A percentile compares a stretch with the other conserved stretches of the same genome.
Conservation (phyloP, 371 early-diverging fungal genomes). For the Mortierella sp. region DNA sequence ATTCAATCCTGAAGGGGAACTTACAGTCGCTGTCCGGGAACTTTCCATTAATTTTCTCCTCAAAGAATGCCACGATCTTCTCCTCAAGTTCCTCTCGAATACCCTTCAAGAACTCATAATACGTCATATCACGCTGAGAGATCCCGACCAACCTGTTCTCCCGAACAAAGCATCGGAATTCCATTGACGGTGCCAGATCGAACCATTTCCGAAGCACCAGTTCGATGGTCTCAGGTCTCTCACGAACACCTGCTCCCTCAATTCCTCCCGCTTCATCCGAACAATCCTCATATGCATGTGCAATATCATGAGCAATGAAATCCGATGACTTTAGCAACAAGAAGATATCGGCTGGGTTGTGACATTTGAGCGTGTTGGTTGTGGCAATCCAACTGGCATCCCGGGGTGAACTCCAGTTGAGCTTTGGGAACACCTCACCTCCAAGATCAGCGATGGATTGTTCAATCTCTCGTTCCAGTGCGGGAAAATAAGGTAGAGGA, state of each 20-base stretch:
- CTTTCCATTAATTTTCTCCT: constrained; percentile 63
- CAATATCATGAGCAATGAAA: constrained; percentile 87
- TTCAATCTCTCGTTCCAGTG: constrained; percentile 68
- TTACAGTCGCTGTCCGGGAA: constrained; percentile 64
- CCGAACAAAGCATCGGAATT: constrained; percentile 93
- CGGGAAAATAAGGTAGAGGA: constrained; percentile 66
- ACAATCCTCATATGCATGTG: constrained; percentile 79
- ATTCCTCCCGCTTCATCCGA: constrained; percentile 34
- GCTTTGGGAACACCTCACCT: constrained; percentile 90
- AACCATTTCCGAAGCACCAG: constrained; percentile 90
- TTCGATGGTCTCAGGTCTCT: constrained; percentile 54
- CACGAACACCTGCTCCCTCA: constrained; percentile 21
- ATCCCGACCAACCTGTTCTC: constrained; percentile 71
- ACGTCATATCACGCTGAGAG: constrained; percentile 79
- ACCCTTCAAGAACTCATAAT: constrained; percentile 77
- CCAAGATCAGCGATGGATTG: constrained; percentile 78
- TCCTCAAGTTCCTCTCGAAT: constrained; percentile 66
- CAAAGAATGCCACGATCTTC: constrained; percentile 74
- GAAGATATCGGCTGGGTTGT: constrained; percentile 80
- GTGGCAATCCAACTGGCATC: constrained; percentile 94
- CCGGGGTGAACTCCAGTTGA: constrained; percentile 95
- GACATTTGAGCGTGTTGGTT: constrained; percentile 83
- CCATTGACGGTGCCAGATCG: constrained; percentile 87
- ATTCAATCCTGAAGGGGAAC: constrained; percentile 6
- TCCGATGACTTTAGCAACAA: constrained; percentile 91